phyloP scores from a whole-genome alignment of 768 basidiomycete genomes.

The Steccherinum ochraceum region DNA sequence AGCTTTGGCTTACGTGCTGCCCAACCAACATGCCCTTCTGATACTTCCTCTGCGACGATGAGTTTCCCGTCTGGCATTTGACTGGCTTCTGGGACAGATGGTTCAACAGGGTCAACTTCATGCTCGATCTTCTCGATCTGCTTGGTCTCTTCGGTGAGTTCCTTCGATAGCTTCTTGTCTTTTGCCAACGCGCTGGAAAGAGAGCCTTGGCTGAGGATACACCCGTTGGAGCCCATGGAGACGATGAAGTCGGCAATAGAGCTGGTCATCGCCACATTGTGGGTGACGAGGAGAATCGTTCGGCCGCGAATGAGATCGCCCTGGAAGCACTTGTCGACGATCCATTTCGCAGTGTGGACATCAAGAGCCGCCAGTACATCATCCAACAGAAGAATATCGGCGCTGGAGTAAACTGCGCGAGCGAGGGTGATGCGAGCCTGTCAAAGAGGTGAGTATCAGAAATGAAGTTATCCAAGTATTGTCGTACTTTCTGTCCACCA shows the following conservation, averaged over 20 bases:
- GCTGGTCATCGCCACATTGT: constrained; percentile 46
- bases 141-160: constrained; percentile 11
- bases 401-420: constrained; percentile 32
- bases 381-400: constrained; percentile 33
- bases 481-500: constrained; percentile 37
- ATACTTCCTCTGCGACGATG: constrained; percentile 60
- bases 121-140: constrained; percentile 17
- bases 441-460: neutral
- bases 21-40: constrained; percentile 52
- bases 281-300: constrained; percentile 44
- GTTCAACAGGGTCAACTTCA: neutral
- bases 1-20: constrained; percentile 24
- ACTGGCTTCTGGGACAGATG: too few relatives aligned
- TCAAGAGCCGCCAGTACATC: constrained; percentile 41
- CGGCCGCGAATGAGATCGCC: constrained; percentile 38
- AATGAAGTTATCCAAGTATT: neutral
- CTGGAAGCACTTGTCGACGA: constrained; percentile 39
- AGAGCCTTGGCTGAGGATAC: constrained; percentile 42
- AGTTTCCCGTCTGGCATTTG: constrained; percentile 38
- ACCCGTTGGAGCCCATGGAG: constrained; percentile 45
- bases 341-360: constrained; percentile 41
- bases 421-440: constrained; percentile 37
- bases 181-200: constrained; percentile 38
- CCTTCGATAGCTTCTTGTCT: constrained; percentile 21
- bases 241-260: constrained; percentile 53